Conservation (phyloP, 305 asterid genomes). For the Fraxinus platypoda region DNA sequence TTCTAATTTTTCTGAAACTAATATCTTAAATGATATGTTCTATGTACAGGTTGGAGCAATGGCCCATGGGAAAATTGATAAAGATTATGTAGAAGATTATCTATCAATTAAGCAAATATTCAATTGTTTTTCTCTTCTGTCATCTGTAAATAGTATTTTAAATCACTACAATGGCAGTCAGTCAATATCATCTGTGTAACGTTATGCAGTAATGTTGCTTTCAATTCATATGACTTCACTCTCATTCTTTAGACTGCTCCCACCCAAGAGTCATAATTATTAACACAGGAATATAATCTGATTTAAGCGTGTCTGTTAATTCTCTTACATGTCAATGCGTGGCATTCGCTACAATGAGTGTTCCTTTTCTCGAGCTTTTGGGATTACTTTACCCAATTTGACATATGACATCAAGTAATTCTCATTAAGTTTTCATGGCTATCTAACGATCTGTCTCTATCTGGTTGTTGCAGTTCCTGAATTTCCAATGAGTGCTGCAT, state of each 20-base stretch:
- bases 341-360: neutral
- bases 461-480: conserved; percentile 21
- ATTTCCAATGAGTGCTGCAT: conserved; percentile 66
- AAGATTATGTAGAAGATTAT: conserved; percentile 72
- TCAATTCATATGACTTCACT: neutral
- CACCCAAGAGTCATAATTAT: neutral
- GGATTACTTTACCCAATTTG: neutral
- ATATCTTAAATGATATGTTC: conserved; percentile 16
- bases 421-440: neutral
- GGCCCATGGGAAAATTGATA: conserved; percentile 88
- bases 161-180: neutral
- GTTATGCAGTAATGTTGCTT: neutral
- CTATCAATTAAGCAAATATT: conserved; percentile 55
- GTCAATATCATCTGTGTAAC: no score
- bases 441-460: no score
- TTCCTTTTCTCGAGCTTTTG: neutral
- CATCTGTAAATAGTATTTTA: neutral
- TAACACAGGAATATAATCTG: neutral
- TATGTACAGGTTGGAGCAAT: conserved; percentile 82
- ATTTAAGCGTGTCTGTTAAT: neutral
- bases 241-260: neutral
- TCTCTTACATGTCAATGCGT: neutral
- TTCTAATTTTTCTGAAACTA: conserved; percentile 9
- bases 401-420: neutral
- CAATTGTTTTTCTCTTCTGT: neutral